Evolutionary conservation across 2,329 filamentous ascomycete genomes (phyloP).

Genomic region (Fusarium graminum): DNA sequence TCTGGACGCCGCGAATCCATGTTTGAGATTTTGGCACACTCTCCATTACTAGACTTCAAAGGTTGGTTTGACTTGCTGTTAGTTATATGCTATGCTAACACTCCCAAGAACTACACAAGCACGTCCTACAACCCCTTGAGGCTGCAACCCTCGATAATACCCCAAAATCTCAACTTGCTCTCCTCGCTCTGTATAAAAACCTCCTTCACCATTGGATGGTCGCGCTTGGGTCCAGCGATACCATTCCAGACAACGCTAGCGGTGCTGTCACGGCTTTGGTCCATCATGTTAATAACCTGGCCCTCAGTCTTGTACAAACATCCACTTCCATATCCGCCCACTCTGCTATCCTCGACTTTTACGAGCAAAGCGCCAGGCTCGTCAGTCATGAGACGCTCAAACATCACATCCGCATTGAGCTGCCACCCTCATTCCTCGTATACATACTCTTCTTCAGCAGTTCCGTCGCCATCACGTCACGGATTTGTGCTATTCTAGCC

Average conservation of each 20-base stretch:
- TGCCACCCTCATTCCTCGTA: slow-evolving; percentile 75
- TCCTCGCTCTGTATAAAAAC: slow-evolving; percentile 76
- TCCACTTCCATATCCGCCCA: slow-evolving; percentile 58
- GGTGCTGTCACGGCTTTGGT: slow-evolving; percentile 58
- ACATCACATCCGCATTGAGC: slow-evolving; percentile 71
- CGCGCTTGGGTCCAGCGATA: slow-evolving; percentile 57
- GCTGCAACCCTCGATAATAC: slow-evolving; percentile 63
- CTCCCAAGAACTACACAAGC: slow-evolving; percentile 62
- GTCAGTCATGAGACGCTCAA: slow-evolving; percentile 66
- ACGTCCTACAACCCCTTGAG: slow-evolving; percentile 67
- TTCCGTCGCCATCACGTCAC: slow-evolving; percentile 73
- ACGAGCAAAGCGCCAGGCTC: slow-evolving; percentile 70
- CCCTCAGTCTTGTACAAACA: slow-evolving; percentile 71
- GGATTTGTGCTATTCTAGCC: slow-evolving; percentile 77
- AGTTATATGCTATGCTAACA: slow-evolving; percentile 39
- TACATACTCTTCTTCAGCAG: slow-evolving; percentile 78
- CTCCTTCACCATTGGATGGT: slow-evolving; percentile 73
- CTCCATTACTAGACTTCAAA: slow-evolving; percentile 67
- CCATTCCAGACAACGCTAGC: slow-evolving; percentile 54
- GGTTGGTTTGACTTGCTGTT: slow-evolving; percentile 56
- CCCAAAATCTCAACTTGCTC: slow-evolving; percentile 65
- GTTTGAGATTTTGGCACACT: slow-evolving; percentile 69
- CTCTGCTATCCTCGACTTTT: slow-evolving; percentile 77
- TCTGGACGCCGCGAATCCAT: slow-evolving; percentile 65
- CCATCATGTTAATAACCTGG: slow-evolving; percentile 66